phyloP scores from a whole-genome alignment of 306 rosid genomes.

The Dalbergia cultrata region DNA sequence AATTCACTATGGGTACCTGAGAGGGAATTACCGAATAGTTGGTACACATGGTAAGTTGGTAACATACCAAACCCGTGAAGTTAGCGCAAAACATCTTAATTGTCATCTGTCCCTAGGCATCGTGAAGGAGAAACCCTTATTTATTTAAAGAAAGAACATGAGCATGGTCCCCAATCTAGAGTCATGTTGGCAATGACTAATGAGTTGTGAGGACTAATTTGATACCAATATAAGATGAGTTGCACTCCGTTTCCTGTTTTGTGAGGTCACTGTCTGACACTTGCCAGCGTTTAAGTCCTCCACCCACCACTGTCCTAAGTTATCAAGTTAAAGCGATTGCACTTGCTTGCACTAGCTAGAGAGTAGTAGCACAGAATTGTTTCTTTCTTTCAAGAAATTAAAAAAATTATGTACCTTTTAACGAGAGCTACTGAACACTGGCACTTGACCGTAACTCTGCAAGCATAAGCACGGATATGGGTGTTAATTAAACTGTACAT shows the following conservation, averaged over 20 bases:
- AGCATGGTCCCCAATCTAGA: conserved; percentile 27
- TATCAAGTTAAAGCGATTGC: conserved; percentile 33
- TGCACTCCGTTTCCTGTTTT: conserved; percentile 44
- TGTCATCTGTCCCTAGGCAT: background rate
- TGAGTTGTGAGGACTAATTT: conserved; percentile 7
- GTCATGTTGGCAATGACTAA: conserved; percentile 44
- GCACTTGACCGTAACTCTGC: conserved; percentile 21
- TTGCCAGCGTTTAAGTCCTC: conserved; percentile 53
- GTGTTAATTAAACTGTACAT: conserved; percentile 17
- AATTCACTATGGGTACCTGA: background rate
- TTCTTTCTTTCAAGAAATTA: background rate
- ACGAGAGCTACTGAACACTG: conserved; percentile 5
- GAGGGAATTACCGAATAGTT: conserved; percentile 14
- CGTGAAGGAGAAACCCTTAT: conserved; percentile 36
- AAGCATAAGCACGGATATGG: conserved; percentile 35
- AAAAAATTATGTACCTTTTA: background rate
- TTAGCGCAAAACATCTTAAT: conserved; percentile 23
- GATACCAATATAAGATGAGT: conserved; percentile 58
- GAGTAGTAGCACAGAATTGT: conserved; percentile 4
- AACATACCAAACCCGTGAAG: conserved; percentile 23
- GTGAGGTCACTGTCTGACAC: conserved; percentile 49
- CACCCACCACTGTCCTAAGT: conserved; percentile 53
- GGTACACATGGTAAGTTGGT: background rate
- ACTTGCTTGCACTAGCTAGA: conserved; percentile 9
- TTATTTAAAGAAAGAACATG: conserved; percentile 40